Evolutionary conservation across 192 early-diverging fungal genomes (phyloP).

Genomic region (Coemansia sp.): DNA sequence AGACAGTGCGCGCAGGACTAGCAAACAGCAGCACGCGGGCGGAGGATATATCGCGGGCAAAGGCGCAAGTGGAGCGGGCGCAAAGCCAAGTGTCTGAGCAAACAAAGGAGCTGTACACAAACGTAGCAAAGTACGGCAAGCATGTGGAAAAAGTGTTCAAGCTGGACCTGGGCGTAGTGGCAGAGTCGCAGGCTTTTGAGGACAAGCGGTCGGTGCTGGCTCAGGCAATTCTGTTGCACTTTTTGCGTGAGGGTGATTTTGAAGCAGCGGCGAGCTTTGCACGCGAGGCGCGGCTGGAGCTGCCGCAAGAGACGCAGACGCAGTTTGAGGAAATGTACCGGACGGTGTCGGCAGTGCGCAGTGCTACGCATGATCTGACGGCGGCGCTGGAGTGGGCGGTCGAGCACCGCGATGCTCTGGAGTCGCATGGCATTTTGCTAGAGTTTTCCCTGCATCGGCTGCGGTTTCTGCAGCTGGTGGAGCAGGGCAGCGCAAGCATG

Average conservation of each 20-base stretch:
- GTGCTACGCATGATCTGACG: conserved; percentile 55
- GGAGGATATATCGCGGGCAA: conserved; percentile 19
- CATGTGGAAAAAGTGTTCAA: conserved; percentile 78
- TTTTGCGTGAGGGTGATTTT: conserved; percentile 87
- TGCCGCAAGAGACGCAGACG: conserved; percentile 53
- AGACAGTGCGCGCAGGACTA: conserved; percentile 10
- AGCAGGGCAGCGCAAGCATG: conserved; percentile 35
- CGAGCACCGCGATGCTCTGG: conserved; percentile 58
- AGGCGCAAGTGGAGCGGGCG: conserved; percentile 22
- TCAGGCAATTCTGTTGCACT: conserved; percentile 69
- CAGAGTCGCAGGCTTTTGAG: conserved; percentile 74
- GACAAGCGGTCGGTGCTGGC: conserved; percentile 64
- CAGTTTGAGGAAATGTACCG: conserved; percentile 84
- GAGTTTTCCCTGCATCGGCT: conserved; percentile 87
- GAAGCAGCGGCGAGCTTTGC: conserved; percentile 62
- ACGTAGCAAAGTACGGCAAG: conserved; percentile 69
- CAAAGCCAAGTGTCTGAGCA: conserved; percentile 48
- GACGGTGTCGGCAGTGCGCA: conserved; percentile 63
- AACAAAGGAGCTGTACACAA: conserved; percentile 65
- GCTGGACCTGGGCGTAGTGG: conserved; percentile 60
- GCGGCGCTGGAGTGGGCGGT: conserved; percentile 78
- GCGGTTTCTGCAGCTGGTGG: conserved; percentile 75
- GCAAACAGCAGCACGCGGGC: background rate
- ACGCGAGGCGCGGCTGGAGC: conserved; percentile 47
- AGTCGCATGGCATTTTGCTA: conserved; percentile 60